Percentiles rank a stretch among this genome's conserved stretches.
These are phyloP conservation scores for Calonectria multiphialidica DNA, from an alignment of 2,329 filamentous ascomycete species.

Conservation along the genomic window DNA sequence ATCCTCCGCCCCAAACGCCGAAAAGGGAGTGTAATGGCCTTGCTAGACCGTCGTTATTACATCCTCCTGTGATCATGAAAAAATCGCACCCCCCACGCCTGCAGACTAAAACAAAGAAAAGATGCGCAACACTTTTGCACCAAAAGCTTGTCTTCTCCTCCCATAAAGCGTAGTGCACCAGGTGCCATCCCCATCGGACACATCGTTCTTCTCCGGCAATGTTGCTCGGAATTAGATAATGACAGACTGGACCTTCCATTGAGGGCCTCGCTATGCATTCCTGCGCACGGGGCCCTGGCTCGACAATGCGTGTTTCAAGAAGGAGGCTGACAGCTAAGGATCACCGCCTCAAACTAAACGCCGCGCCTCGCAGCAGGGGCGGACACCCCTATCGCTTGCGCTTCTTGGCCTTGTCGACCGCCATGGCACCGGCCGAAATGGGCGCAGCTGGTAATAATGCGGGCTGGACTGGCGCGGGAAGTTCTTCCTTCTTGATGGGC, in stretches of 20 bases:
- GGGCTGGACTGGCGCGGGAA: slow-evolving; percentile 51
- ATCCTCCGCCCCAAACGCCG: slow-evolving; percentile 48
- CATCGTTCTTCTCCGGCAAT: slow-evolving; percentile 17
- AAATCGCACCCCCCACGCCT: slow-evolving; percentile 35
- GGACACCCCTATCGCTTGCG: slow-evolving; percentile 65
- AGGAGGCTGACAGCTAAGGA: slow-evolving; percentile 5
- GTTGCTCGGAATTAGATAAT: slow-evolving; percentile 23
- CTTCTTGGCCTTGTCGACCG: slow-evolving; percentile 71
- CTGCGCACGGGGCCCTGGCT: slow-evolving; percentile 17
- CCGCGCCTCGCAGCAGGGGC: neutral
- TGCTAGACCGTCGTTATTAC: slow-evolving; percentile 53
- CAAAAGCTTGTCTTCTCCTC: slow-evolving; percentile 10
- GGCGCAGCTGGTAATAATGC: slow-evolving; percentile 59
- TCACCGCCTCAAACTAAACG: neutral
- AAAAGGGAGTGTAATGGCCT: slow-evolving; percentile 54
- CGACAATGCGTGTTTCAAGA: slow-evolving; percentile 29
- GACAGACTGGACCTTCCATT: slow-evolving; percentile 19
- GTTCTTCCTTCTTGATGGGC: slow-evolving; percentile 70
- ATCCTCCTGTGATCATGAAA: slow-evolving; percentile 48
- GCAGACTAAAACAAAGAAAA: slow-evolving; percentile 35
- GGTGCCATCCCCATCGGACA: slow-evolving; percentile 12
- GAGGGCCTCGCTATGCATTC: slow-evolving; percentile 21
- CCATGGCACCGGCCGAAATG: slow-evolving; percentile 51
- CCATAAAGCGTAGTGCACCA: slow-evolving; percentile 28
- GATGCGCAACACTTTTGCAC: slow-evolving; percentile 20